Evolutionary conservation across 306 rosid genomes (phyloP), one percentile per base, ranked within the genome.

Genomic region (Notholithocarpus densiflorus): DNA sequence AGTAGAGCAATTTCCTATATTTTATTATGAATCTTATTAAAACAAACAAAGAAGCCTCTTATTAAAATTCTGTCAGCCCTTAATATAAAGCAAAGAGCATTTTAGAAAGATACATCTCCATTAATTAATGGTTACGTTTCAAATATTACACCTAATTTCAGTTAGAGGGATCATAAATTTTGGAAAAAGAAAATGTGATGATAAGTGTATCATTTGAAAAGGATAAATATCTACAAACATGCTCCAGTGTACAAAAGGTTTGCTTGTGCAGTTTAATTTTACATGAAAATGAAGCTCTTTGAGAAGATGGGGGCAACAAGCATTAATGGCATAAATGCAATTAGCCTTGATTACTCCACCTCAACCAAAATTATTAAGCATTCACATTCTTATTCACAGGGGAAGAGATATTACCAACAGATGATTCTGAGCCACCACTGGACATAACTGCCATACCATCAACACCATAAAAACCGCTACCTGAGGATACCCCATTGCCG

Each of bases 381-480:
- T 77, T 83, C 62, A 61, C 70, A 64, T 80, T 80, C 68, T 56
- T 80, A 73, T 87, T 87, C 69, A 78, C 71, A 3, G 84, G 84
- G 66, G 86, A 80, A 77, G 87, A 88, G 77, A 71, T 78, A n/a
- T 81, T 79, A 72, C 84, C 91, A 29, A 74, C 56, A 57, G 80
- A 88, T 26, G 90, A 82, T 64, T 90, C 91, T 59, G 92, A 83
- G 83, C 83, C 89, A 68, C 81, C 86, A 73, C 72, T 82, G 19
- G 93, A 91, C 54, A 81, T 48, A 4, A n/a, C 74, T 79, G 78
- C 81, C 19, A 76, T 57, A 71, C 84, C 84, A 65, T 83, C 78
- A 37, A 37, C 45, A 31, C 81, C 89, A 4, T 88, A 85, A 68
- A 88, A 79, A 71, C 86, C 80, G 0, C 83, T 72, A 15, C 79